Evolutionary conservation across 2,329 filamentous ascomycete species (phyloP), one percentile per base, ranked within the genome.

Genomic region (Ophiocordyceps camponoti-saundersi): DNA sequence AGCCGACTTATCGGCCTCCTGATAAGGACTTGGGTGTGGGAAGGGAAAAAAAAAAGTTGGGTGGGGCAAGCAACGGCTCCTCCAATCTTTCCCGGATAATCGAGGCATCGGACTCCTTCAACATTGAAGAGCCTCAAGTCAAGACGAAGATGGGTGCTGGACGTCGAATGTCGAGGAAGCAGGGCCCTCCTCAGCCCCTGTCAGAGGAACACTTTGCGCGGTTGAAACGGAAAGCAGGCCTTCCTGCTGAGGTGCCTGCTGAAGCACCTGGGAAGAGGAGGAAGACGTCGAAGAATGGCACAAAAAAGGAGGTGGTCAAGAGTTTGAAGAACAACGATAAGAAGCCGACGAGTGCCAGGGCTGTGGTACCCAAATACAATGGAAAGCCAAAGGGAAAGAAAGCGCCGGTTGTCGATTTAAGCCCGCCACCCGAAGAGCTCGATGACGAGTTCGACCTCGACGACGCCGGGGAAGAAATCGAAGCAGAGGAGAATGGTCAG

Each of bases 101-200:
- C 30, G 11, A 32, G 11, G 30, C 10, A 15, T 32, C 30, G 30
- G 13, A 5, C 3, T 11, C 30, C 3, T 13, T 12, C 3, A 15
- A 5, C 16, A n/a, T 18, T 10, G 16, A 26, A 26, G 23, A 39
- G n/a, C 16, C 18, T 16, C 20, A 41, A 34, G n/a, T 15, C 4
- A 22, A 15, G 16, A 45, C 45, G 42, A 48, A 62, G 59, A 95
- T 95, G 89, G 89, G 87, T 71, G 77, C 80, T 51, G 85, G 88
- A 63, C 84, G 88, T 62, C 86, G 89, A 58, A 93, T 95, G 82
- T 50, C 50, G 45, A 85, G 89, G 65, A 95, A 95, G 69, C 92
- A 96, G 75, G 90, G 88, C 48, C 73, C 82, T 53, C 92, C 92
- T 47, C 77, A 83, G 58, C 74, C 83, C 53, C 75, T 95, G 53